Conservation (phyloP, 2,329 filamentous ascomycete species). For the Aspergillus proliferans region DNA sequence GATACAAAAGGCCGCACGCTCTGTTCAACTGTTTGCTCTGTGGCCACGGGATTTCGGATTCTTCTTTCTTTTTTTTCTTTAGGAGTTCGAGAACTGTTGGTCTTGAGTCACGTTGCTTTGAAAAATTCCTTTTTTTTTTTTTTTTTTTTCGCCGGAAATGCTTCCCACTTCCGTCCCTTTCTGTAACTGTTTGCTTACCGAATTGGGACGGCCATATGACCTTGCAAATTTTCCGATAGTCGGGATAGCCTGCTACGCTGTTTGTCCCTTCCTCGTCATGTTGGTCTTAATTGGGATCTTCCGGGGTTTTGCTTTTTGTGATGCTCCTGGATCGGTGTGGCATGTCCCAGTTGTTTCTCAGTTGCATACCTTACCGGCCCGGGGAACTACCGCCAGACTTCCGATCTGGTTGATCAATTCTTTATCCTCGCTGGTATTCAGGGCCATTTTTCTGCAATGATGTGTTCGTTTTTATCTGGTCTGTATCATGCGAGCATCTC, state of each 20-base stretch:
- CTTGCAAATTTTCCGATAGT: neutral
- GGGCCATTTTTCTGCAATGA: neutral
- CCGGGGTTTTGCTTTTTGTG: neutral
- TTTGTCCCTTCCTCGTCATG: neutral
- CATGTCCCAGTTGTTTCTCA: neutral
- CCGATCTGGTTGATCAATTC: conserved; percentile 1
- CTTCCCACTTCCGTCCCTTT: neutral
- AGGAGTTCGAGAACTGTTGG: neutral
- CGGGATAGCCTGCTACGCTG: neutral
- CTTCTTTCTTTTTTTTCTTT: neutral
- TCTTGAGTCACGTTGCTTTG: neutral
- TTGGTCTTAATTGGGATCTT: neutral
- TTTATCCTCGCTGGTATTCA: neutral
- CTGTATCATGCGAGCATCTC: neutral
- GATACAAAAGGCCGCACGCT: neutral
- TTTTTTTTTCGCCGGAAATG: neutral
- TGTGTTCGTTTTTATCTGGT: neutral
- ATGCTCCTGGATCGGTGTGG: neutral
- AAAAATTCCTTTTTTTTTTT: neutral
- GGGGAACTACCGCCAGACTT: neutral
- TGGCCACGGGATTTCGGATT: neutral
- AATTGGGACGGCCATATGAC: neutral
- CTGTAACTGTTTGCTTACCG: neutral
- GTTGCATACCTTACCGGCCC: neutral
- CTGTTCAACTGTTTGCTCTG: neutral